Base-by-base conservation (phyloP, 805 yeast genomes). In the Ogataea philodendri region DNA sequence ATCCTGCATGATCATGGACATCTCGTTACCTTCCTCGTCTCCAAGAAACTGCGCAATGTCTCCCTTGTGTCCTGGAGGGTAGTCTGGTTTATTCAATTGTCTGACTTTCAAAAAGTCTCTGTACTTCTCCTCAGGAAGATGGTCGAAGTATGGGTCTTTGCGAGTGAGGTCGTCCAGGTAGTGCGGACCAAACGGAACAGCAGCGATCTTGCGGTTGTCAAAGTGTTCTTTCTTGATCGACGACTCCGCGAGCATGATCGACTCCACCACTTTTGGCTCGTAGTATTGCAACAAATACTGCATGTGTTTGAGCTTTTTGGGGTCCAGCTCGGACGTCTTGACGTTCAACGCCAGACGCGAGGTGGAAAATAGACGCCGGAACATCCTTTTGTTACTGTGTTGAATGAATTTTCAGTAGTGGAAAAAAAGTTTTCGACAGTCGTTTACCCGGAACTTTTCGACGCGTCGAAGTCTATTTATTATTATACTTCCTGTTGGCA, bases 191-290 rank as follows among this genome's bases (percentile, higher is more conserved):
- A 85, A 85, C 45, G 67, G 70, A 19, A 65, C 63, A 6, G 65
- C 61, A 15, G 68, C 61, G 32, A 64, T 59, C 39, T 63, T 67
- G 33, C 70, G 69, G 30, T 62, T 52, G 4, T 59, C 55, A 64
- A 78, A 76, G 44, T 81, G 74, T 31, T 74, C 66, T 13, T 95
- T 90, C 7, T 76, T 67, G 33, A 88, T 78, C 13, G 75, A 70
- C 5, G 82, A 67, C 63, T 90, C 96, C 0, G 97, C 85, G 28
- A 82, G 70, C 49, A 83, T 69, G 47, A 93, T 86, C 35, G 94
- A 76, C 55, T 86, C 84, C 44, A 90, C 73, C 32, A 89, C 70
- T 40, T 81, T 83, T 20, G 88, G 85, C 7, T 90, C 77, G 60
- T 90, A 90, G 66, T 81, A 90, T 55, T 87, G 78, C 30, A 76